A percentile compares a stretch with the other conserved stretches of the same genome.
phyloP scores from a whole-genome alignment of 805 yeast genomes.

The Pichia nakasei region DNA sequence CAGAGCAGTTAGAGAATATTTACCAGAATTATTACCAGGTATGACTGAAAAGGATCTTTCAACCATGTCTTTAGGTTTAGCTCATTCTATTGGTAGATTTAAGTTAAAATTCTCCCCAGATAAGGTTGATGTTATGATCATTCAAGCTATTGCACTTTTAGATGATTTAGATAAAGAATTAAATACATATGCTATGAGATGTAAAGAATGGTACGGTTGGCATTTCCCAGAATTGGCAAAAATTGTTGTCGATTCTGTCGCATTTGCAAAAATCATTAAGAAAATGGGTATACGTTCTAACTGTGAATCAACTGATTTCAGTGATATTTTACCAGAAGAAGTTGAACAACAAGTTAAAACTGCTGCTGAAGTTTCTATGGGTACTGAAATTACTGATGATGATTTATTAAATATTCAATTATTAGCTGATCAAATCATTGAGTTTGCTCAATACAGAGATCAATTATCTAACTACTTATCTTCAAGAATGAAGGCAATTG shows the following conservation, averaged over 20 bases:
- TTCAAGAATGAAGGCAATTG: constrained; percentile 97
- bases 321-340: constrained; percentile 88
- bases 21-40: constrained; percentile 93
- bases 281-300: constrained; percentile 91
- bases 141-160: constrained; percentile 94
- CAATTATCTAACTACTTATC: constrained; percentile 85
- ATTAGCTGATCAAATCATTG: constrained; percentile 93
- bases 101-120: constrained; percentile 96
- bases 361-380: constrained; percentile 99
- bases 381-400: constrained; percentile 92
- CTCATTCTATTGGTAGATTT: constrained; percentile 97
- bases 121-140: constrained; percentile 98
- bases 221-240: constrained; percentile 99
- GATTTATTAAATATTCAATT: constrained; percentile 84
- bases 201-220: constrained; percentile 99
- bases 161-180: constrained; percentile 97
- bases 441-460: constrained; percentile 93
- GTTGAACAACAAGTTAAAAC: constrained; percentile 84
- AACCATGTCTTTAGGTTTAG: constrained; percentile 96
- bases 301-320: constrained; percentile 83
- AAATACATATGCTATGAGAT: constrained; percentile 97
- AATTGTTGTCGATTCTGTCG: constrained; percentile 91
- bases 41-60: constrained; percentile 73
- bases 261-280: constrained; percentile 89
- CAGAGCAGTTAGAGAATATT: constrained; percentile 90